Percentiles rank a stretch among this genome's conserved stretches.
phyloP scores from a whole-genome alignment of 495 filamentous ascomycete species.

The Sphaerosporella brunnea region DNA sequence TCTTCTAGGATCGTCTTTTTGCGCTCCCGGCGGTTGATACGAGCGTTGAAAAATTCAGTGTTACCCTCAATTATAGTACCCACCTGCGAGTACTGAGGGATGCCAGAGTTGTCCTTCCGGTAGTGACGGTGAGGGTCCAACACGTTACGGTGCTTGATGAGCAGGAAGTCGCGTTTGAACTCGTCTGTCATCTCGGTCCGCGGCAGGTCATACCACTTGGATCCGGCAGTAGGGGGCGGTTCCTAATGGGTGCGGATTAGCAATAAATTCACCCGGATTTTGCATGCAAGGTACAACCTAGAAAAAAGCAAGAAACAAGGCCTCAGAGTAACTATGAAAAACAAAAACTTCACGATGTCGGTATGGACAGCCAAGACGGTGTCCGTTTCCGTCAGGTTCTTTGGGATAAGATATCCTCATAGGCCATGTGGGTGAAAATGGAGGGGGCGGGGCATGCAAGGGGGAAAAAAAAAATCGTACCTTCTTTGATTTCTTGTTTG shows the following conservation, averaged over 20 bases:
- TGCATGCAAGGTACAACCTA: too few species aligned
- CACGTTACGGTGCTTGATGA: conserved; percentile 73
- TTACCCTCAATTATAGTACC: conserved; percentile 80
- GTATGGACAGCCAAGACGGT: conserved; percentile 37
- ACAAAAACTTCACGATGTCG: conserved; percentile 28
- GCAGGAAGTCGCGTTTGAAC: conserved; percentile 69
- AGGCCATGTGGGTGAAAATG: conserved; percentile 26
- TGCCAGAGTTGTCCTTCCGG: conserved; percentile 53
- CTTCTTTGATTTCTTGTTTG: conserved; percentile 3
- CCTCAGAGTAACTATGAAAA: conserved; percentile 99
- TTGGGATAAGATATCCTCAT: conserved; percentile 48
- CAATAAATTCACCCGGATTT: neutral
- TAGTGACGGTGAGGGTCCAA: conserved; percentile 82
- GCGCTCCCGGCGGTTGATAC: conserved; percentile 68
- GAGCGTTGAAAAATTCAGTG: conserved; percentile 63
- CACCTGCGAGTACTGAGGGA: conserved; percentile 71
- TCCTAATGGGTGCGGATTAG: conserved; percentile 19
- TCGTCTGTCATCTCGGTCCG: conserved; percentile 57
- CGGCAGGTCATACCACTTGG: conserved; percentile 71
- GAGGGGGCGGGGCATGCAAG: neutral
- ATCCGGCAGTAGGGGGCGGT: conserved; percentile 43
- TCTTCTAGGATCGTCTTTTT: conserved; percentile 87
- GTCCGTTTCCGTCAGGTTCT: conserved; percentile 29
- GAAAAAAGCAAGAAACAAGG: conserved; percentile 12
- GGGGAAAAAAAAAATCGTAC: neutral